A percentile compares a stretch with the other conserved stretches of the same genome.
phyloP scores from a whole-genome alignment of 2,329 filamentous ascomycete species.

The Botrytis galanthina region DNA sequence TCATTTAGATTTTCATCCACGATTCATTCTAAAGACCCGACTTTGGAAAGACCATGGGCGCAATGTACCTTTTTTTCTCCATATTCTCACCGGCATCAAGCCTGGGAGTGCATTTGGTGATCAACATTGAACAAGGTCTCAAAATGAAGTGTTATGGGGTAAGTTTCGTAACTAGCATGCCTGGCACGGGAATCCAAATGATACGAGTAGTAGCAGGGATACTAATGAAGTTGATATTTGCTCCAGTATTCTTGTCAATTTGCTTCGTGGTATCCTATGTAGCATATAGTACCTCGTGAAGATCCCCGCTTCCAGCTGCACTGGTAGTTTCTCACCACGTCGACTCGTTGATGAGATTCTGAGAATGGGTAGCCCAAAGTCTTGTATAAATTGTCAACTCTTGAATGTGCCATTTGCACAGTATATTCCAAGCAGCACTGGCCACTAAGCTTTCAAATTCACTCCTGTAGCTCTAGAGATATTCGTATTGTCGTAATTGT shows the following conservation, averaged over 20 bases:
- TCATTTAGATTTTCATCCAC: no score
- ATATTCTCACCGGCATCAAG: background rate
- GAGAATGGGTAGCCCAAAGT: background rate
- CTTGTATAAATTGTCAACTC: no score
- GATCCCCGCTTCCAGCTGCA: background rate
- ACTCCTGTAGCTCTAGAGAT: background rate
- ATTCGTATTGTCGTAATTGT: background rate
- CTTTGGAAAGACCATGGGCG: background rate
- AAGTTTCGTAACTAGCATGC: background rate
- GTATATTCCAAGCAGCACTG: background rate
- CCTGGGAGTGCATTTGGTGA: background rate
- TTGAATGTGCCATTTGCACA: no score
- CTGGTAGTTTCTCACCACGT: no score
- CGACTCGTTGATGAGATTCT: no score
- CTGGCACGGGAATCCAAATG: background rate
- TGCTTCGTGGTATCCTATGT: background rate
- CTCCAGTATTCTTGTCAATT: background rate
- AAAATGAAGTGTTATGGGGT: background rate
- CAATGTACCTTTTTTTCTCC: background rate
- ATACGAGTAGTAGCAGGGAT: background rate
- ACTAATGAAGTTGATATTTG: background rate
- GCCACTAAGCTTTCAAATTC: background rate
- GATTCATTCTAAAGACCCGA: no score
- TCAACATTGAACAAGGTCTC: background rate
- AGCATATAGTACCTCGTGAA: background rate